Conservation (phyloP, 352 stramenopile genomes). For the Phytophthora chlamydospora region DNA sequence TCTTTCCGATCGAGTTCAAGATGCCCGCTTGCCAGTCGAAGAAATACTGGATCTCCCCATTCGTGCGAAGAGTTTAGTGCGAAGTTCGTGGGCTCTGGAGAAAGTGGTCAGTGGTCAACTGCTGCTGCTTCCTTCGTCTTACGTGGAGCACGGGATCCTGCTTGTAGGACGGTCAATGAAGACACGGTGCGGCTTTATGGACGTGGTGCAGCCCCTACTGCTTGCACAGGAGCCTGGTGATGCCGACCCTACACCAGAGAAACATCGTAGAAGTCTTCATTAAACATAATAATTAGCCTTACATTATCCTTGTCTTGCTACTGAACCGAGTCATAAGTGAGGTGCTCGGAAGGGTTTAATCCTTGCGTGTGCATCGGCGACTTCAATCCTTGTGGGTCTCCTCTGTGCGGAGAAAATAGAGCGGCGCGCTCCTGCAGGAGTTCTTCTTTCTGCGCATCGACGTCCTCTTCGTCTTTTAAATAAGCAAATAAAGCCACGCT, state of each 20-base stretch:
- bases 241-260: background rate
- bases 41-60: constrained; percentile 44
- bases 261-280: background rate
- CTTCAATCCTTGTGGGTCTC: constrained; percentile 27
- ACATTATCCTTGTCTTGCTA: background rate
- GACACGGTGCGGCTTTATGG: constrained; percentile 50
- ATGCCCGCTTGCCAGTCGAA: constrained; percentile 41
- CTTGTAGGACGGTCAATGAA: constrained; percentile 32
- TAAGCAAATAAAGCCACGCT: constrained; percentile 65
- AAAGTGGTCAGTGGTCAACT: constrained; percentile 30
- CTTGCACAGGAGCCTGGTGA: constrained; percentile 23
- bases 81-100: constrained; percentile 46
- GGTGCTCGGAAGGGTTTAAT: constrained; percentile 20
- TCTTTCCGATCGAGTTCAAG: constrained; percentile 13
- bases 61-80: constrained; percentile 52
- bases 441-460: constrained; percentile 15
- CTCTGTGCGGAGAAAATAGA: constrained; percentile 32
- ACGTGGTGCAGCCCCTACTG: constrained; percentile 49
- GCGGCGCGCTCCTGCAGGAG: constrained; percentile 23
- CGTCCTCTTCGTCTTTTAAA: constrained; percentile 52
- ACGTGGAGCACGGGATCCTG: constrained; percentile 54
- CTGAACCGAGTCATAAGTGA: constrained; percentile 27
- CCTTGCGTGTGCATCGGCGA: constrained; percentile 19
- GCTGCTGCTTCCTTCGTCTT: constrained; percentile 50
- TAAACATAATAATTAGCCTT: background rate